Percentiles rank a stretch among this genome's conserved stretches.
Conservation (phyloP, 208 protist genomes). For the Vickermania ingenoplastis region DNA sequence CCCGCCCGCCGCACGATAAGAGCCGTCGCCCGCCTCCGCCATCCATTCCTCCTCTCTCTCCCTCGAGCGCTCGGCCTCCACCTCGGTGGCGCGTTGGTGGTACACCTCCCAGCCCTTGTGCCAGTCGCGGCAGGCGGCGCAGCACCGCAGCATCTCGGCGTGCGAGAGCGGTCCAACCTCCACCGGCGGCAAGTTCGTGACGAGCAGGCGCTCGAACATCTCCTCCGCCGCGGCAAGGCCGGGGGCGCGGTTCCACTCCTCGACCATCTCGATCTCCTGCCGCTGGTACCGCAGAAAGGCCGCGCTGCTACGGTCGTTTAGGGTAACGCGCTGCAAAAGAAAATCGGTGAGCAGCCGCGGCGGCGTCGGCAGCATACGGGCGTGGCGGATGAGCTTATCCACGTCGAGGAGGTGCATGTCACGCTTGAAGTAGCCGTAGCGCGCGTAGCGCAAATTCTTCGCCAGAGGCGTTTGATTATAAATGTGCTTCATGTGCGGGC, state of each 20-base stretch:
- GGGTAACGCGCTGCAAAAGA: slow-evolving; percentile 80
- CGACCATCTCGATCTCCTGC: slow-evolving; percentile 64
- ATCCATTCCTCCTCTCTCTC: too few species aligned
- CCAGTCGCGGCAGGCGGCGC: slow-evolving; percentile 64
- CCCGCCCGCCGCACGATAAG: slow-evolving; percentile 4
- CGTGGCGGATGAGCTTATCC: slow-evolving; percentile 86
- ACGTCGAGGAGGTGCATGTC: slow-evolving; percentile 88
- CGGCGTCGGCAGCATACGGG: slow-evolving; percentile 79
- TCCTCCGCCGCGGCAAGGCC: slow-evolving; percentile 64
- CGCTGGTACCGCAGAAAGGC: slow-evolving; percentile 77
- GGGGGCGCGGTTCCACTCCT: slow-evolving; percentile 37
- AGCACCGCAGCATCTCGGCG: slow-evolving; percentile 88
- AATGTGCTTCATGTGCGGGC: slow-evolving; percentile 84
- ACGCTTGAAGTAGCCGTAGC: slow-evolving; percentile 87
- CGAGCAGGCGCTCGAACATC: slow-evolving; percentile 84
- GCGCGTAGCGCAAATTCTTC: slow-evolving; percentile 81
- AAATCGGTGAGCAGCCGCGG: slow-evolving; percentile 82
- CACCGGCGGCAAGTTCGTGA: slow-evolving; percentile 84
- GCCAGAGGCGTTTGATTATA: slow-evolving; percentile 82
- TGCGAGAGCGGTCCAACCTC: slow-evolving; percentile 79
- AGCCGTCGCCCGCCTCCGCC: too few species aligned
- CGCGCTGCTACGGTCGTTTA: slow-evolving; percentile 71
- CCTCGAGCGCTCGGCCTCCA: slow-evolving; percentile 35
- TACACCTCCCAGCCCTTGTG: slow-evolving; percentile 77
- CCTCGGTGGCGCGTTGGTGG: slow-evolving; percentile 54